phyloP scores from a whole-genome alignment of 2,329 filamentous ascomycete species.

The Penicillium digitatum region DNA sequence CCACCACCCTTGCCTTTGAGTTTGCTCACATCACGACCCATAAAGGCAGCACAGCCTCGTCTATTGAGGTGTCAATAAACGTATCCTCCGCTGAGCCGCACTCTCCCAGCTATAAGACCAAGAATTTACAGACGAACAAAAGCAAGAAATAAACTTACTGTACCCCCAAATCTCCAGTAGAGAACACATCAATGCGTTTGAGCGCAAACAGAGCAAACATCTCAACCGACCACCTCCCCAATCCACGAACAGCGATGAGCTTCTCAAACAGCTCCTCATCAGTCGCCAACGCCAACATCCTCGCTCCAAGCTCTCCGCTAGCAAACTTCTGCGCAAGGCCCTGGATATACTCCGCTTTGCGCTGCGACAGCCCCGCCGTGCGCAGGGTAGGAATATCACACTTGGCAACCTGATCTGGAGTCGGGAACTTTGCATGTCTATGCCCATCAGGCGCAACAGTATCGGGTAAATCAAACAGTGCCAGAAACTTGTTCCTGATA shows the following conservation, averaged over 20 bases:
- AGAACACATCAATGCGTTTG: constrained; percentile 91
- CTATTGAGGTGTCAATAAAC: constrained; percentile 31
- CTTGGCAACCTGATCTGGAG: constrained; percentile 66
- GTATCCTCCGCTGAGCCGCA: background rate
- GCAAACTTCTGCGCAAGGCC: constrained; percentile 80
- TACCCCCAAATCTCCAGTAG: constrained; percentile 84
- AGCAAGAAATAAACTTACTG: constrained; percentile 53
- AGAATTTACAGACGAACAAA: background rate
- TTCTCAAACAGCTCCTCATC: constrained; percentile 83
- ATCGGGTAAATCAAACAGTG: constrained; percentile 57
- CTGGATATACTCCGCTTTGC: constrained; percentile 92
- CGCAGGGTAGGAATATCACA: constrained; percentile 65
- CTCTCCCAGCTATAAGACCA: too few relatives aligned
- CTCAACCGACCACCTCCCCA: constrained; percentile 89
- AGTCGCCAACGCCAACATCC: constrained; percentile 69
- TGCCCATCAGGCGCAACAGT: constrained; percentile 10
- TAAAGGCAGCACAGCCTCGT: constrained; percentile 83
- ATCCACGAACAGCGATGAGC: constrained; percentile 77
- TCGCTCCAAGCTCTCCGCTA: constrained; percentile 67
- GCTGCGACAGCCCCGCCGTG: constrained; percentile 81
- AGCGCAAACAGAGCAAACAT: constrained; percentile 98
- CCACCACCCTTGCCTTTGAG: constrained; percentile 73
- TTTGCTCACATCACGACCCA: constrained; percentile 77
- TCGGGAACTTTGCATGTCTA: constrained; percentile 57
- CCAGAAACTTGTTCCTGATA: constrained; percentile 81